These are phyloP conservation scores for Terana coerulea DNA, from an alignment of 768 basidiomycete species.

Conservation along the genomic window DNA sequence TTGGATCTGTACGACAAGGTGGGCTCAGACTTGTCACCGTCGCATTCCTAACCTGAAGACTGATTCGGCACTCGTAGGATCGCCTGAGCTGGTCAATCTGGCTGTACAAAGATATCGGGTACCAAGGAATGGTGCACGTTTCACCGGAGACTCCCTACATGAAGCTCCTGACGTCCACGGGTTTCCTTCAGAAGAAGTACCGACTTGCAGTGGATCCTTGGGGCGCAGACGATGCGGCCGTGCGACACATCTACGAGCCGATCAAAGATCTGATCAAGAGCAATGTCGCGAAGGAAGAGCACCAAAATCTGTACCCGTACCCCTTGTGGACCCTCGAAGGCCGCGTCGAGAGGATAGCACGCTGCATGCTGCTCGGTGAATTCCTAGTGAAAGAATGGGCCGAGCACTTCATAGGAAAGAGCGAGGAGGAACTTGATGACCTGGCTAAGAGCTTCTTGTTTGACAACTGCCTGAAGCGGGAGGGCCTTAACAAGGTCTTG, in stretches of 20 bases:
- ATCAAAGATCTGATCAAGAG: slow-evolving; percentile 57
- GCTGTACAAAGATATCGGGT: slow-evolving; percentile 86
- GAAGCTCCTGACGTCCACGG: slow-evolving; percentile 49
- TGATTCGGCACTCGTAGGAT: slow-evolving; percentile 36
- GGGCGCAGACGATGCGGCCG: slow-evolving; percentile 62
- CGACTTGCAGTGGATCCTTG: slow-evolving; percentile 73
- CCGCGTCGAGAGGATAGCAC: slow-evolving; percentile 54
- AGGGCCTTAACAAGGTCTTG: slow-evolving; percentile 43
- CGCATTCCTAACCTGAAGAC: background rate
- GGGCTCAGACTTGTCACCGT: background rate
- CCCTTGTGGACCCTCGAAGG: slow-evolving; percentile 60
- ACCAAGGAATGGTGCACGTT: slow-evolving; percentile 81
- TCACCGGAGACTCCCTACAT: slow-evolving; percentile 69
- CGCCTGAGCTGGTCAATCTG: slow-evolving; percentile 80
- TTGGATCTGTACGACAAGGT: slow-evolving; percentile 64
- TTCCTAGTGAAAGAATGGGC: slow-evolving; percentile 74
- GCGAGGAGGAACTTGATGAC: slow-evolving; percentile 58
- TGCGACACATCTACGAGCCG: slow-evolving; percentile 60
- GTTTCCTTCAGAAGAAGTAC: slow-evolving; percentile 74
- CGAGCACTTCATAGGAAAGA: slow-evolving; percentile 59
- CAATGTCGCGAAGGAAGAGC: slow-evolving; percentile 44
- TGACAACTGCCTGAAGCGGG: slow-evolving; percentile 64
- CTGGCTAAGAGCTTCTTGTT: slow-evolving; percentile 76
- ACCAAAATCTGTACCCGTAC: slow-evolving; percentile 54
- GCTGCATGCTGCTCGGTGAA: slow-evolving; percentile 68